Conservation (phyloP, 352 stramenopile genomes). For the Pilasporangium apinafurcum region DNA sequence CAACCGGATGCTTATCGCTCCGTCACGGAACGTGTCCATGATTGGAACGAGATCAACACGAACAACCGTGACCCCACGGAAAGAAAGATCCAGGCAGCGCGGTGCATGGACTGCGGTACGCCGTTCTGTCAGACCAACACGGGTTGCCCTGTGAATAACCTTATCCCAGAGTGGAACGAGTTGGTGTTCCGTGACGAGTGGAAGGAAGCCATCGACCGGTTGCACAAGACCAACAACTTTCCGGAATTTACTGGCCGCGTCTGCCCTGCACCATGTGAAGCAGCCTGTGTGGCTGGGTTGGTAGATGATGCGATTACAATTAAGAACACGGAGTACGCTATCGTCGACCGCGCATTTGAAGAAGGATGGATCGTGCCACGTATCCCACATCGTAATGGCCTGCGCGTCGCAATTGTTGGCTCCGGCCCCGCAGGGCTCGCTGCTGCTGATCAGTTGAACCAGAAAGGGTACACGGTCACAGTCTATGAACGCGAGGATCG, state of each 20-base stretch:
- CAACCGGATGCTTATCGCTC: constrained; percentile 92
- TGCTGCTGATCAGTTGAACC: constrained; percentile 95
- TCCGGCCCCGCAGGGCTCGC: constrained; percentile 91
- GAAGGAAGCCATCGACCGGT: constrained; percentile 92
- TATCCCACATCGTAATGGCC: constrained; percentile 90
- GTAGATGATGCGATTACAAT: constrained; percentile 96
- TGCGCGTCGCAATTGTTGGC: constrained; percentile 95
- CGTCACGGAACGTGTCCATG: constrained; percentile 89
- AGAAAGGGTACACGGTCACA: constrained; percentile 96
- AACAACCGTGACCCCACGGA: constrained; percentile 80
- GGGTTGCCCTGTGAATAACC: constrained; percentile 96
- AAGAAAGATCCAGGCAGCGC: constrained; percentile 92
- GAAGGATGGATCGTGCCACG: constrained; percentile 94
- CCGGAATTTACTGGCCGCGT: constrained; percentile 98
- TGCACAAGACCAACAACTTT: constrained; percentile 99
- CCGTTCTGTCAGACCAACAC: constrained; percentile 98
- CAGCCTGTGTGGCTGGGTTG: constrained; percentile 93
- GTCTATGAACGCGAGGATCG: constrained; percentile 97
- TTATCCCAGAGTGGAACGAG: constrained; percentile 99
- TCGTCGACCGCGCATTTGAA: constrained; percentile 95
- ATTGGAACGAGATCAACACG: constrained; percentile 98
- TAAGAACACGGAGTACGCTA: constrained; percentile 99
- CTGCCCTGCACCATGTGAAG: constrained; percentile 96
- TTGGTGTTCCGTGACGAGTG: constrained; percentile 96
- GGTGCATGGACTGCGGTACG: constrained; percentile 99